Base-by-base conservation (phyloP, 2,329 filamentous ascomycete species). In the Neonectria hederae region DNA sequence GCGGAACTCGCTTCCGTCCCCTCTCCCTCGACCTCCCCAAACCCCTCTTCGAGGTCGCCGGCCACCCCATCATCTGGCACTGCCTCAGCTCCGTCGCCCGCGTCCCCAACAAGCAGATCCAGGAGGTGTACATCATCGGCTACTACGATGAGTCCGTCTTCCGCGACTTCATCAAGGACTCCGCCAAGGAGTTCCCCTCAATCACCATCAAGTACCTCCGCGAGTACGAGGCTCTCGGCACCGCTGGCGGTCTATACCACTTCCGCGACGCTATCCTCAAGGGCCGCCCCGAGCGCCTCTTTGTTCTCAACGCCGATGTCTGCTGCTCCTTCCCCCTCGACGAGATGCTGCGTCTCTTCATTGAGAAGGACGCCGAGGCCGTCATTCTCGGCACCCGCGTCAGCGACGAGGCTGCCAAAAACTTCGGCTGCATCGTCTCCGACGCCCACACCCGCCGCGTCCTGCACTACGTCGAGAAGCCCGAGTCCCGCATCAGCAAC, bases 261-360 rank as follows among this genome's bases (percentile, higher is more conserved):
- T 98, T 99, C 89, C 93, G 96, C 78, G 96, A 99, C 87, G 93
- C 93, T 70, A 98, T 99, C 77, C 89, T 98, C 79, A 98, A 97
- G 85, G 94, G 95, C 76, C 89, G 90, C 69, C 96, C 96, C 42
- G 94, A 97, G 80, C 91, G 93, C 75, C 93, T 98, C 83, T 97
- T 99, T 79, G 96, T 99, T 62, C 87, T 98, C 77, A 99, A 99
- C 80, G 95, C 94, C 74, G 96, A 98, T 79, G 95, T 98, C 71
- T 99, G 96, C 90, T 98, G 96, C 83, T 97, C 94, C 22, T 99
- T 98, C 86, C 96, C 96, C 6, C 87, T 99, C 65, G 90, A 90
- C 71, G 94, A 97, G 80, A 98, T 99, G 96, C 91, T 97, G 69
- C 90, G 91, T 79, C 86, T 98, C 72, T 97, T 97, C 79, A 91